A percentile compares a stretch with the other conserved stretches of the same genome.
Evolutionary conservation across 2,329 filamentous ascomycete genomes (phyloP).

Genomic region (Colletotrichum liaoningense): DNA sequence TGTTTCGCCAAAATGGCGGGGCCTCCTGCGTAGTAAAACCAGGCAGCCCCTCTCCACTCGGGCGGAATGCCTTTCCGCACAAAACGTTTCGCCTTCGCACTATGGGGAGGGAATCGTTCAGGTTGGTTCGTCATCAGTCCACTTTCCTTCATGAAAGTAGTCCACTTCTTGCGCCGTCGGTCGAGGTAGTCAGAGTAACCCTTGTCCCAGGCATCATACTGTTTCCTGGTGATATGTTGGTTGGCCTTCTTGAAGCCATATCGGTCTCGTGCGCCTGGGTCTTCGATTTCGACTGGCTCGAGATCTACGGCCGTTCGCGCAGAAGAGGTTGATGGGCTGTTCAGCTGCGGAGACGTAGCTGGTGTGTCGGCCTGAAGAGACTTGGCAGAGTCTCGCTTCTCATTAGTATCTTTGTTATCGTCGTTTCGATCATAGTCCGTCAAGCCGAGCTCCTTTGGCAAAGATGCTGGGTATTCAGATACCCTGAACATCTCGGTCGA

Average conservation of each 20-base stretch:
- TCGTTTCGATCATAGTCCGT: conserved; percentile 40
- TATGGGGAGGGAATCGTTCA: conserved; percentile 81
- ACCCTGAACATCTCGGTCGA: conserved; percentile 51
- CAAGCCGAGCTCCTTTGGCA: conserved; percentile 42
- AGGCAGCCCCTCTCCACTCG: conserved; percentile 93
- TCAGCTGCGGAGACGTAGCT: conserved; percentile 38
- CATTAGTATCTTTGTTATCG: conserved; percentile 36
- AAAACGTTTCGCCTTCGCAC: conserved; percentile 87
- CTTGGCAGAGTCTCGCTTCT: conserved; percentile 64
- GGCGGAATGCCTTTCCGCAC: conserved; percentile 94
- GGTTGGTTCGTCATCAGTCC: conserved; percentile 79
- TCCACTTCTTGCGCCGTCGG: conserved; percentile 85
- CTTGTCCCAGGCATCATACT: conserved; percentile 86
- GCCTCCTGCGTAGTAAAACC: conserved; percentile 96
- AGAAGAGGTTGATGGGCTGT: conserved; percentile 23
- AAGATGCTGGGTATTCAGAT: conserved; percentile 51
- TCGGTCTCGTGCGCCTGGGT: conserved; percentile 73
- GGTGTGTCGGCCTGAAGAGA: conserved; percentile 45
- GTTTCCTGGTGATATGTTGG: conserved; percentile 78
- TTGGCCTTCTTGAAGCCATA: conserved; percentile 94
- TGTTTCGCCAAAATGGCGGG: conserved; percentile 82
- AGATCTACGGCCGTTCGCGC: conserved; percentile 42
- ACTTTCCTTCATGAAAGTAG: conserved; percentile 79
- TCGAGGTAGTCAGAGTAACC: conserved; percentile 81
- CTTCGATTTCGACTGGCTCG: conserved; percentile 52